Percentiles rank a stretch among this genome's conserved stretches.
phyloP scores from a whole-genome alignment of 179 eudicot genomes.

The Monotropa hypopitys region DNA sequence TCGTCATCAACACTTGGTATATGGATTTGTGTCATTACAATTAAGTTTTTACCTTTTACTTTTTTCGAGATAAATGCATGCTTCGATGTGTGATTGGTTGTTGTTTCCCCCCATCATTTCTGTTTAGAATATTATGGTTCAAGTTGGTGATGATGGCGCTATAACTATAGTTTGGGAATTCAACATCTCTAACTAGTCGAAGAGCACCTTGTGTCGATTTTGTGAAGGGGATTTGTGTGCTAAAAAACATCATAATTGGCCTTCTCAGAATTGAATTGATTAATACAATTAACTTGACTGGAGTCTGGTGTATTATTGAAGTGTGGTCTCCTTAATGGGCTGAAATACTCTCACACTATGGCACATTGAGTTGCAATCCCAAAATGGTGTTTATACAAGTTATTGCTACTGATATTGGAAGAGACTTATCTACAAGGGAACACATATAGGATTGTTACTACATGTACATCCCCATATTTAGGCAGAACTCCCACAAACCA shows the following conservation, averaged over 20 bases:
- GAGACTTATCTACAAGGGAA: neutral
- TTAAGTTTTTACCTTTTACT: neutral
- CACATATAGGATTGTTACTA: neutral
- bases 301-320: neutral
- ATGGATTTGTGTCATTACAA: neutral
- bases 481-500: neutral
- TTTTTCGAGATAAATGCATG: neutral
- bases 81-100: neutral
- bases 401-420: neutral
- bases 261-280: neutral
- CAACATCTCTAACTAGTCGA: neutral
- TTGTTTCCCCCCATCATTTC: no score
- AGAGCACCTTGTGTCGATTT: neutral
- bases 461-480: neutral
- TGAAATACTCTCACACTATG: neutral
- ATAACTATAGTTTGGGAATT: neutral
- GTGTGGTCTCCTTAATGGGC: neutral
- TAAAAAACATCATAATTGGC: neutral
- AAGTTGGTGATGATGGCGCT: neutral
- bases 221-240: neutral
- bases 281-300: neutral
- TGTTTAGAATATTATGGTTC: neutral
- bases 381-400: neutral
- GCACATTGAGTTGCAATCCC: neutral
- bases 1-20: constrained; percentile 20